Conservation (phyloP, 2,329 filamentous ascomycete species). For the Xylaria sp. region DNA sequence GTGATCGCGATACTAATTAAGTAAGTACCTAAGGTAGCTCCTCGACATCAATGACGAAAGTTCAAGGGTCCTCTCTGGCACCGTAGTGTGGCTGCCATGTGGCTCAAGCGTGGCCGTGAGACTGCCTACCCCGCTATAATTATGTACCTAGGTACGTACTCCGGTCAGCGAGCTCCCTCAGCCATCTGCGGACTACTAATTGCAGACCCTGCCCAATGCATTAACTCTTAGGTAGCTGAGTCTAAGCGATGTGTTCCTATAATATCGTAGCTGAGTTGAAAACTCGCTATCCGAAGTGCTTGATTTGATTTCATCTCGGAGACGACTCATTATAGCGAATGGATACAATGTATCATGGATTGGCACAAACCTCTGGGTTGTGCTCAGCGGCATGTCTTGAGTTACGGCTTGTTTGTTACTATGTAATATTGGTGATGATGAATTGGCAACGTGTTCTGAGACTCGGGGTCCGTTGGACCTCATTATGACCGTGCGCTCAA, state of each 20-base stretch:
- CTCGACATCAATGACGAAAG: slow-evolving; percentile 44
- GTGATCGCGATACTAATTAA: slow-evolving; percentile 12
- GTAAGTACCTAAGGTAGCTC: no score
- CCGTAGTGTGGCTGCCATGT: slow-evolving; percentile 11
- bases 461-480: slow-evolving; percentile 10
- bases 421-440: neutral
- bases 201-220: neutral
- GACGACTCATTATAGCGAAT: neutral
- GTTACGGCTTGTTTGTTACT: no score
- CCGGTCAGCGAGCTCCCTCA: slow-evolving; percentile 28
- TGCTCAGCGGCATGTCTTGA: neutral
- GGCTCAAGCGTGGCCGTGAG: slow-evolving; percentile 14
- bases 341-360: slow-evolving; percentile 16
- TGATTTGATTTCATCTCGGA: slow-evolving; percentile 11
- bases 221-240: neutral
- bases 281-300: slow-evolving; percentile 24
- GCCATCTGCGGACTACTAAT: slow-evolving; percentile 1
- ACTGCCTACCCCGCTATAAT: slow-evolving; percentile 15
- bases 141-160: neutral
- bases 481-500: slow-evolving; percentile 9
- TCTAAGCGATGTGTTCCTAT: neutral
- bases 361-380: slow-evolving; percentile 1
- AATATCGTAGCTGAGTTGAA: slow-evolving; percentile 11
- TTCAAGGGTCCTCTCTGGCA: slow-evolving; percentile 30
- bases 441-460: slow-evolving; percentile 1